A percentile compares a stretch with the other conserved stretches of the same genome.
Conservation (phyloP, 306 rosid genomes). For the Malus fusca region DNA sequence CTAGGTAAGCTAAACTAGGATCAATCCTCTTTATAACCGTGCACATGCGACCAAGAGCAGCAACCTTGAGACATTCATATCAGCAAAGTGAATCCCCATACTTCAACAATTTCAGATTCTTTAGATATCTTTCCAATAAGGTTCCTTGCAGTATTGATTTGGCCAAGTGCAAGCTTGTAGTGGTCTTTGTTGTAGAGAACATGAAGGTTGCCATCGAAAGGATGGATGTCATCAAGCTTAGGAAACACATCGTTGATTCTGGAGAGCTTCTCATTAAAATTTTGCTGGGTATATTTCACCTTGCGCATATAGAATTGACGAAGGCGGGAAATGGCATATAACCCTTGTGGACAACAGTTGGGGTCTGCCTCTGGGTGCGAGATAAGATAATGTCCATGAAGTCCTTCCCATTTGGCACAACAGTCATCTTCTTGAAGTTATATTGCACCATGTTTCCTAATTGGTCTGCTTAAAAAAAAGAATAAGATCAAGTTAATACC, state of each 20-base stretch:
- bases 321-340: constrained; percentile 59
- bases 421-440: constrained; percentile 82
- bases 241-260: constrained; percentile 79
- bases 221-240: constrained; percentile 70
- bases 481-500: neutral
- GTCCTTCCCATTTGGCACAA: constrained; percentile 85
- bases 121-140: constrained; percentile 69
- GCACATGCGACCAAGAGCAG: constrained; percentile 93
- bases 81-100: constrained; percentile 81
- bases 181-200: constrained; percentile 89
- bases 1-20: constrained; percentile 86
- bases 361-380: constrained; percentile 83
- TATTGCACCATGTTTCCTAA: constrained; percentile 60
- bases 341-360: constrained; percentile 86
- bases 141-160: constrained; percentile 77
- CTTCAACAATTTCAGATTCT: constrained; percentile 62
- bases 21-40: constrained; percentile 79
- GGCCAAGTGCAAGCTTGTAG: constrained; percentile 92
- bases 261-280: constrained; percentile 71
- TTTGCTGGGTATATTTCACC: constrained; percentile 72
- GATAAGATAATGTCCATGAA: constrained; percentile 72
- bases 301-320: constrained; percentile 84
- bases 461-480: neutral
- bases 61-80: constrained; percentile 74
- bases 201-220: constrained; percentile 77